Evolutionary conservation across 2,329 filamentous ascomycete species (phyloP).

Genomic region (Colletotrichum tanaceti): DNA sequence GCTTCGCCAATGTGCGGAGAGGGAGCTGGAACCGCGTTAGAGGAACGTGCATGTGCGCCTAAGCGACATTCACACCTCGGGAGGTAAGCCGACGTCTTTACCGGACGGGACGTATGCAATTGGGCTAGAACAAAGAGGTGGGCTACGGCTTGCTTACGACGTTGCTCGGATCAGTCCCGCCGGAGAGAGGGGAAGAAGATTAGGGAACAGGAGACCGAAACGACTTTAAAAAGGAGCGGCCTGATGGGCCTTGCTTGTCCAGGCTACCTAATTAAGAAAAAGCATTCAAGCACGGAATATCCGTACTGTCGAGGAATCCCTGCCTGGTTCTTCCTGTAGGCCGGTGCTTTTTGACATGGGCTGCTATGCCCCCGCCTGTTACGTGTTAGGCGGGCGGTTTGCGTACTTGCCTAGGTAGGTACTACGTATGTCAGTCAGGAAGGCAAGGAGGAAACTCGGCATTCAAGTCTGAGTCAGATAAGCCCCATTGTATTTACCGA

Average conservation of each 20-base stretch:
- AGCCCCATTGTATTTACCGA: slow-evolving; percentile 11
- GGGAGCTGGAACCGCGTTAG: slow-evolving; percentile 41
- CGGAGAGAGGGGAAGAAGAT: not conserved
- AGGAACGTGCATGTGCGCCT: slow-evolving; percentile 41
- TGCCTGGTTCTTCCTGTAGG: slow-evolving; percentile 16
- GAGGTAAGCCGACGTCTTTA: slow-evolving; percentile 39
- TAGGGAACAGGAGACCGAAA: slow-evolving; percentile 21
- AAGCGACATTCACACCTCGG: slow-evolving; percentile 36
- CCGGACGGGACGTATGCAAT: slow-evolving; percentile 18
- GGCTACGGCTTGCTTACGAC: slow-evolving; percentile 37
- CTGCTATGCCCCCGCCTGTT: slow-evolving; percentile 13
- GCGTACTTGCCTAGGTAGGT: not conserved
- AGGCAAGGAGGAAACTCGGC: slow-evolving; percentile 35
- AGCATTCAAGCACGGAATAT: slow-evolving; percentile 24
- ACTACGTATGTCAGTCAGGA: not conserved
- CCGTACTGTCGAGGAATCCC: slow-evolving; percentile 9
- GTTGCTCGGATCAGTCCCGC: slow-evolving; percentile 33
- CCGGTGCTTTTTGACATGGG: not conserved
- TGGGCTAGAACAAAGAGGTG: slow-evolving; percentile 28
- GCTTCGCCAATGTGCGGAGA: slow-evolving; percentile 41
- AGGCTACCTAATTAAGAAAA: slow-evolving; percentile 14
- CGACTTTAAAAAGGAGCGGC: slow-evolving; percentile 18
- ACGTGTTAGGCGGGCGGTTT: slow-evolving; percentile 4
- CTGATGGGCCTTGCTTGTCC: slow-evolving; percentile 10
- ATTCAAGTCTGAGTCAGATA: slow-evolving; percentile 28